Evolutionary conservation across 2,329 filamentous ascomycete species (phyloP), one percentile per base, ranked within the genome.

Genomic region (Didymosphaeria variabile): DNA sequence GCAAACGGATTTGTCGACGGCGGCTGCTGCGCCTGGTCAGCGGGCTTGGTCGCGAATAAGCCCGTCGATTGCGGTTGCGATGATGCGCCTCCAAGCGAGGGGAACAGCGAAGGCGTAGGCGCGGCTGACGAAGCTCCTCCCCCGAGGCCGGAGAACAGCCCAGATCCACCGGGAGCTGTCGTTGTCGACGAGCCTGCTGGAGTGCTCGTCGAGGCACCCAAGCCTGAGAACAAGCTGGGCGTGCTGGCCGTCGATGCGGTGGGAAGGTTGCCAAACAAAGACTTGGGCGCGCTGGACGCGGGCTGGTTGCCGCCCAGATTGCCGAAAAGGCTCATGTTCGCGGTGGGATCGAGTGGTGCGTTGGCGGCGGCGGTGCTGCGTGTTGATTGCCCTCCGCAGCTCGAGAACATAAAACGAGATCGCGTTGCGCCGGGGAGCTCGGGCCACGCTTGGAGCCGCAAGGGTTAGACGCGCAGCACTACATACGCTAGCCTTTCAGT

Each of bases 71-170:
- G 65, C 47, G 72, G 17, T 45, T 74, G 72, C 12, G 63, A 56
- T 8, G 67, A 55, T 45, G 71, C 64, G 60, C 67, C 70, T 51
- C 67, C 64, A 44, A 74, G 32, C 13, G 34, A 67, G 26, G 72
- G 66, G 34, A 61, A 61, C 31, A 53, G 60, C 13, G 66, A 26
- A 26, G 65, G 47, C 46, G 73, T 61, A 55, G 75, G 55, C 23
- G 70, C 62, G 44, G 70, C 58, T 59, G 74, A 63, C 75, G 81
- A 62, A 55, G 71, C 82, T 78, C 58, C 77, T 67, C 62, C 73
- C 29, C 70, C 69, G 55, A 73, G 60, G 69, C 67, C 74, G 34
- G 71, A 66, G 63, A 73, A 75, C 54, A 65, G 80, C 68, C 64
- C 78, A 71, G 75, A 57, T 13, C 66, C 69, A 34, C 73, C 72